Evolutionary conservation across 345 rosid genomes (phyloP), one percentile per base, ranked within the genome.

Genomic region (Eucalyptus pumila): DNA sequence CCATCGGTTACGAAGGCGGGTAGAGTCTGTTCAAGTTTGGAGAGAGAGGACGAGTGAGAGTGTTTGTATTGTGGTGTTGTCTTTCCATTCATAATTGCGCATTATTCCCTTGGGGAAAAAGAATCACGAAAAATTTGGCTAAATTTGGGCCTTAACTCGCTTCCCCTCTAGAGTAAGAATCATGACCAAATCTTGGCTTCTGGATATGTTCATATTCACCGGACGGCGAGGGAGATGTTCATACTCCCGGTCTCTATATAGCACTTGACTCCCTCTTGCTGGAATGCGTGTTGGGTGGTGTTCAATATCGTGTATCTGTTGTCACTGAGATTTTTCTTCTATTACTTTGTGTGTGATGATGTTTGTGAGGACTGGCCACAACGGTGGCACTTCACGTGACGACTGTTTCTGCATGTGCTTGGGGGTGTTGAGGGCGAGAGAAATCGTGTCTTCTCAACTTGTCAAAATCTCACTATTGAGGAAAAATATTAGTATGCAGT

Each of bases 111-210:
- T 11, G 42, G 45, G 45, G 12, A 21, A 86, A 50, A 85, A 50
- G 4, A 51, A 86, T 30, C 54, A 13, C n/a, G 81, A 21, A 30
- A 67, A 65, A 9, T 34, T 40, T 21, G 81, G 81, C 26, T 37
- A 67, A 90, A 81, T 87, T 87, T 89, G 76, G 60, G 92, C 93
- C 91, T 89, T 91, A 87, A 93, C 93, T 93, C 89, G 15, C 93
- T 91, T 91, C 26, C 87, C 89, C 56, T 10, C 45, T 10, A 21
- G 45, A 72, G 34, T 14, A 72, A 67, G 89, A 93, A 91, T 93
- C 93, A 91, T 92, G 94, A 91, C 90, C 34, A 56, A 54, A 58
- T 90, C 92, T 92, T 86, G 86, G 86, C 69, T 88, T 52, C 88
- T 50, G 54, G 47, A 72, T 52, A 30, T 37, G 80, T 87, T 52